Evolutionary conservation across 2,329 filamentous ascomycete species (phyloP).

Genomic region (Aspergillus terreus): DNA sequence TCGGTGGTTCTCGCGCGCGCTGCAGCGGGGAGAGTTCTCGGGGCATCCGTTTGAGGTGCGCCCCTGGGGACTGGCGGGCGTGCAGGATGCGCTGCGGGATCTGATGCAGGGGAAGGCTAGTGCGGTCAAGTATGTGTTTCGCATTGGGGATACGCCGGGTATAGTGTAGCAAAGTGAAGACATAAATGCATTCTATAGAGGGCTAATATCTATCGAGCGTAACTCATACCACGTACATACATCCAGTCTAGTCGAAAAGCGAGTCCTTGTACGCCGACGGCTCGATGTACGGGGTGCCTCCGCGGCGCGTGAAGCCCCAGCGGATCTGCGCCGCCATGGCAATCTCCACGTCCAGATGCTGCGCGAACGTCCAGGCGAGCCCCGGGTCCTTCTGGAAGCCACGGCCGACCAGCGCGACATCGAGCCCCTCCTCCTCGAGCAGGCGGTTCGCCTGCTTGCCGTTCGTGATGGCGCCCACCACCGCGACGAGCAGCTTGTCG

Average conservation of each 20-base stretch:
- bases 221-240: slow-evolving; percentile 1
- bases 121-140: slow-evolving; percentile 58
- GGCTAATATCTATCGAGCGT: too few species aligned
- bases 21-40: slow-evolving; percentile 46
- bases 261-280: slow-evolving; percentile 17
- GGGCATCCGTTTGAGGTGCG: slow-evolving; percentile 50
- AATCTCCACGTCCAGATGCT: slow-evolving; percentile 67
- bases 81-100: slow-evolving; percentile 51
- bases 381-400: slow-evolving; percentile 81
- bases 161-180: not conserved
- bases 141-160: slow-evolving; percentile 44
- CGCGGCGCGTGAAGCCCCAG: slow-evolving; percentile 49
- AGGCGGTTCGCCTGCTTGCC: slow-evolving; percentile 65
- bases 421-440: slow-evolving; percentile 51
- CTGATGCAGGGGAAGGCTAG: slow-evolving; percentile 60
- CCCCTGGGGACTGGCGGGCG: slow-evolving; percentile 50
- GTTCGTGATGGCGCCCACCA: slow-evolving; percentile 70
- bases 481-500: slow-evolving; percentile 65
- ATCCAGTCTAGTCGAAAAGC: slow-evolving; percentile 12
- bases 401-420: slow-evolving; percentile 70
- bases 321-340: slow-evolving; percentile 69
- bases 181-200: too few species aligned
- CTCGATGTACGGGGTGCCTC: slow-evolving; percentile 17
- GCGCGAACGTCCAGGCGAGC: slow-evolving; percentile 69
- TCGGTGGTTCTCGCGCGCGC: slow-evolving; percentile 41